A percentile compares a stretch with the other conserved stretches of the same genome.
Evolutionary conservation across 306 rosid species (phyloP).

Genomic region (Hylodesmum podocarpum): DNA sequence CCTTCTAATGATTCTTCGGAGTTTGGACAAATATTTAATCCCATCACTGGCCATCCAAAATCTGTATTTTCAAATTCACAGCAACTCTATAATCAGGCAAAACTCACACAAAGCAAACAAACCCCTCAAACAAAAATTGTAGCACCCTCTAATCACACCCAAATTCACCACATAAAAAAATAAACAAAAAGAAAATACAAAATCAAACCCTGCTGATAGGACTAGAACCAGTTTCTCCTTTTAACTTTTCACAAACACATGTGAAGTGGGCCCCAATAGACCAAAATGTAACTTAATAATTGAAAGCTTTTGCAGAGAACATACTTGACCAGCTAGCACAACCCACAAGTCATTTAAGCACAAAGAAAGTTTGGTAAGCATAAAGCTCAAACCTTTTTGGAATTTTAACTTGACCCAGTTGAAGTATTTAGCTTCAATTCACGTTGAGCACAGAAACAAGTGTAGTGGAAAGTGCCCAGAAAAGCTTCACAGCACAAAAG

Average conservation of each 20-base stretch:
- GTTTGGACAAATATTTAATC: constrained; percentile 31
- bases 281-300: neutral
- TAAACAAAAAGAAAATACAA: neutral
- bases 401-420: constrained; percentile 7
- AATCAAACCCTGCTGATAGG: constrained; percentile 4
- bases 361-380: constrained; percentile 41
- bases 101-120: neutral
- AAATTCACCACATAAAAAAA: neutral
- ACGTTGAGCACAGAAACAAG: neutral
- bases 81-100: constrained; percentile 10
- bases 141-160: neutral
- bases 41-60: constrained; percentile 49
- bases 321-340: constrained; percentile 7
- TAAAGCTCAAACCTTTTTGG: constrained; percentile 16
- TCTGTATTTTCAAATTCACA: constrained; percentile 12
- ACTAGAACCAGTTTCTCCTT: neutral
- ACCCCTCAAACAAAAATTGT: neutral
- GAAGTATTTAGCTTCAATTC: constrained; percentile 7
- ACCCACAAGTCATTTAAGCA: constrained; percentile 37
- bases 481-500: constrained; percentile 13
- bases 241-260: constrained; percentile 1
- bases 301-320: neutral
- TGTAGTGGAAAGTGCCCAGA: neutral
- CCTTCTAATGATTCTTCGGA: constrained; percentile 29
- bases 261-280: constrained; percentile 1